Base-by-base conservation (phyloP, 306 rosid species). In the Cicer yamashitae region DNA sequence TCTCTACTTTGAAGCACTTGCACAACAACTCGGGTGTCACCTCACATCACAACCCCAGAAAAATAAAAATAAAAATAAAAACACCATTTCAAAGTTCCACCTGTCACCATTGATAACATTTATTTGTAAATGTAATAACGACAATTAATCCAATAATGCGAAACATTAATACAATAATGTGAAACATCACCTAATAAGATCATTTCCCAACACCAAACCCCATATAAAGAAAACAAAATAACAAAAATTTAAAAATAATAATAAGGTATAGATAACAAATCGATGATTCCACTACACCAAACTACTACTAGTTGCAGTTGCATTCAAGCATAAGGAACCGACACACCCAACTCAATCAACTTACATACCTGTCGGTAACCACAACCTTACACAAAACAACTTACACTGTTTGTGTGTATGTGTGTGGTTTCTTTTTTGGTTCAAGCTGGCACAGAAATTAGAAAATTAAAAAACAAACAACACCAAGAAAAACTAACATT, bases 301-400 rank as follows among this genome's bases (percentile, higher is more conserved):
- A 88, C 85, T 71, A 20, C 85, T 30, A 88, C 85, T 68, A 39
- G 44, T 78, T 80, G 84, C 73, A 80, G 82, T 88, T 89, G 75
- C 22, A 88, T 89, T 85, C 69, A 86, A 86, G 82, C 71, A 20
- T 77, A 89, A 88, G 93, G 79, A 86, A 89, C 85, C 90, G 84
- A 72, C 83, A 62, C 82, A 15, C 64, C 43, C 76, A 45, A 61
- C 67, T 76, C 69, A 53, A 57, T 74, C 12, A 25, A 43, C 37
- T 30, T 77, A 72, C 47, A 52, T 56, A 74, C 68, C 78, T 87
- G 96, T 87, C 91, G 89, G 89, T 74, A 91, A 88, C 91, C 80
- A 56, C 84, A 82, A 57, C 78, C 52, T 59, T 65, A 73, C 71
- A 67, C 73, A 69, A 70, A 15, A 57, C 7, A 12, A 38, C 20